Conservation (phyloP, 2,329 filamentous ascomycete genomes). For the Diaporthe batatas region DNA sequence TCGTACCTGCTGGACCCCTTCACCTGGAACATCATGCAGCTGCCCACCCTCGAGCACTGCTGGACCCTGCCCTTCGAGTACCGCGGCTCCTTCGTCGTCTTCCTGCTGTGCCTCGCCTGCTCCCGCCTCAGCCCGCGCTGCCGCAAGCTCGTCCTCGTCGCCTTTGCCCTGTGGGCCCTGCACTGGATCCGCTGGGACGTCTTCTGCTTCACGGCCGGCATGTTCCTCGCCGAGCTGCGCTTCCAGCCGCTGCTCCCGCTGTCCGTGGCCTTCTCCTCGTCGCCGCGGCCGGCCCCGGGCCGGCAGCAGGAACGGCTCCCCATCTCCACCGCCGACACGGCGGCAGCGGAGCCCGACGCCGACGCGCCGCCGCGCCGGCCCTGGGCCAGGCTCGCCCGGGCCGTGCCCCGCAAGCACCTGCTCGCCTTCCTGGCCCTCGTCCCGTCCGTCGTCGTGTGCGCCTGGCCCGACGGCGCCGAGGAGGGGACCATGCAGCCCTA, state of each 20-base stretch:
- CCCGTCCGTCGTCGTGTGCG: constrained; percentile 3
- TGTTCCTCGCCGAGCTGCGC: constrained; percentile 49
- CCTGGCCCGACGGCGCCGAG: neutral
- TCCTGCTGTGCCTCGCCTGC: constrained; percentile 46
- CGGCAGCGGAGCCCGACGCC: neutral
- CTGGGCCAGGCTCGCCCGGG: constrained; percentile 40
- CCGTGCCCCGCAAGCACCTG: constrained; percentile 46
- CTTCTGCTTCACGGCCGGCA: constrained; percentile 50
- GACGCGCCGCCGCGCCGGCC: neutral
- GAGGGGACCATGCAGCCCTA: neutral
- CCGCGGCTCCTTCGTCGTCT: constrained; percentile 49
- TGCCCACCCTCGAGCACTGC: constrained; percentile 42
- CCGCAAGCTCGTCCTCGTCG: constrained; percentile 44
- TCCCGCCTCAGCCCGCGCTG: constrained; percentile 40
- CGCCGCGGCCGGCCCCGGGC: neutral
- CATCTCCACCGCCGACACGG: too few species aligned
- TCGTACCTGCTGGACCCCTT: constrained; percentile 28
- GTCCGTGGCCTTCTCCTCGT: neutral
- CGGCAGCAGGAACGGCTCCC: constrained; percentile 42
- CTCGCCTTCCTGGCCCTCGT: constrained; percentile 51
- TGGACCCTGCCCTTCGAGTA: constrained; percentile 54
- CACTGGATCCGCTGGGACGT: constrained; percentile 48
- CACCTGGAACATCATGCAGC: constrained; percentile 10
- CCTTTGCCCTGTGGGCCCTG: constrained; percentile 43
- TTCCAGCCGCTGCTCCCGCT: neutral